A percentile compares a stretch with the other conserved stretches of the same genome.
phyloP scores from a whole-genome alignment of 2,329 filamentous ascomycete species.

The Epichloe elymi region DNA sequence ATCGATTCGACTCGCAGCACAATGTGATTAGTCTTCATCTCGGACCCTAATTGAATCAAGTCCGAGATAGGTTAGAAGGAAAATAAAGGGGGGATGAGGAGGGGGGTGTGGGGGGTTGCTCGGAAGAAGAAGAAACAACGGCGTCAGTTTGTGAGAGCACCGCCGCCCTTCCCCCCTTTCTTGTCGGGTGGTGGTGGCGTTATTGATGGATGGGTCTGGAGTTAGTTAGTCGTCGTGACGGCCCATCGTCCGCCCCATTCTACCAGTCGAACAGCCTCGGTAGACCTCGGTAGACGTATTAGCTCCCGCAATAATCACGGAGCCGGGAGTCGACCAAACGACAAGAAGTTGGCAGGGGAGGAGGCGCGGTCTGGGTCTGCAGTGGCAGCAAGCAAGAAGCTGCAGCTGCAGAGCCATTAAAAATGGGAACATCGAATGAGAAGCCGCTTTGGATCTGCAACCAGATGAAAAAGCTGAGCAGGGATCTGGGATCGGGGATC shows the following conservation, averaged over 20 bases:
- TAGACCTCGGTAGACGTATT: neutral
- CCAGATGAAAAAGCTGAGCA: neutral
- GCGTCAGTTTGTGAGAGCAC: neutral
- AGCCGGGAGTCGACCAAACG: too few relatives aligned
- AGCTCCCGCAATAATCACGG: neutral
- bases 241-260: neutral
- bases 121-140: neutral
- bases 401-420: too few relatives aligned
- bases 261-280: neutral
- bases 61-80: neutral
- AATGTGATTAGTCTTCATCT: neutral
- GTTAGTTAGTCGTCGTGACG: neutral
- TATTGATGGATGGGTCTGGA: too few relatives aligned
- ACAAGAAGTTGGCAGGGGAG: too few relatives aligned
- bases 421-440: too few relatives aligned
- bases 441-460: too few relatives aligned
- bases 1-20: neutral
- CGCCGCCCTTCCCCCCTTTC: too few relatives aligned
- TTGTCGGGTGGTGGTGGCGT: neutral
- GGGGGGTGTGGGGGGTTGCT: too few relatives aligned
- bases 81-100: neutral
- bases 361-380: too few relatives aligned
- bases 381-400: too few relatives aligned
- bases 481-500: neutral
- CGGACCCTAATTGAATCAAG: neutral